A percentile compares a stretch with the other conserved stretches of the same genome.
Conservation (phyloP, 768 basidiomycete genomes). For the Mycena vitilis region DNA sequence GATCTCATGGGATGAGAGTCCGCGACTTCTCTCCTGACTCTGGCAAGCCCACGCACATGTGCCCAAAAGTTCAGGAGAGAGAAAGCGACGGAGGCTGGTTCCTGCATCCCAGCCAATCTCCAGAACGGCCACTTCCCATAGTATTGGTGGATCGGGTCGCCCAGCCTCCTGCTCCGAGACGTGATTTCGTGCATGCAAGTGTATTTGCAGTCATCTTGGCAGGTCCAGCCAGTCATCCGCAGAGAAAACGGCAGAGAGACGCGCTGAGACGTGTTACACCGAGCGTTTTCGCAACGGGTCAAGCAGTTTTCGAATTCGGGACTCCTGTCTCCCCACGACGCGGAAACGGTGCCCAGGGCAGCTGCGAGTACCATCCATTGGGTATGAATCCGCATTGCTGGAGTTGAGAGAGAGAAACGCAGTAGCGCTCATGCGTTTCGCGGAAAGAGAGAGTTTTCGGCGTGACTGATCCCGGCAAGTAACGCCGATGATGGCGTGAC, state of each 20-base stretch:
- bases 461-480: neutral
- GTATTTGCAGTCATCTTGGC: conserved; percentile 90
- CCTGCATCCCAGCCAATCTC: conserved; percentile 89
- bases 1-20: conserved; percentile 72
- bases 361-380: conserved; percentile 12
- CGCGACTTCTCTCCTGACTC: conserved; percentile 61
- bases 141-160: conserved; percentile 74
- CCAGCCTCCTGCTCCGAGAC: conserved; percentile 57
- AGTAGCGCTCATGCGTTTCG: neutral
- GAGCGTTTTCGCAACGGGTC: conserved; percentile 51
- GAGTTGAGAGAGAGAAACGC: neutral
- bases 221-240: conserved; percentile 86
- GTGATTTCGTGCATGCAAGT: conserved; percentile 87
- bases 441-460: neutral
- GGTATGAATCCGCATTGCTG: conserved; percentile 13
- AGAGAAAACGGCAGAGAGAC: conserved; percentile 62
- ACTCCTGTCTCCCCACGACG: conserved; percentile 75
- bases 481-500: neutral
- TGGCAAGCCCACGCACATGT: conserved; percentile 71
- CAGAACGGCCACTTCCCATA: conserved; percentile 99
- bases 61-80: conserved; percentile 86
- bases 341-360: conserved; percentile 39
- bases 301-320: conserved; percentile 66
- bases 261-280: conserved; percentile 54
- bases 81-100: conserved; percentile 92